Evolutionary conservation across 192 early-diverging fungal species (phyloP), one percentile per base, ranked within the genome.

Genomic region (Backusella macrospora): DNA sequence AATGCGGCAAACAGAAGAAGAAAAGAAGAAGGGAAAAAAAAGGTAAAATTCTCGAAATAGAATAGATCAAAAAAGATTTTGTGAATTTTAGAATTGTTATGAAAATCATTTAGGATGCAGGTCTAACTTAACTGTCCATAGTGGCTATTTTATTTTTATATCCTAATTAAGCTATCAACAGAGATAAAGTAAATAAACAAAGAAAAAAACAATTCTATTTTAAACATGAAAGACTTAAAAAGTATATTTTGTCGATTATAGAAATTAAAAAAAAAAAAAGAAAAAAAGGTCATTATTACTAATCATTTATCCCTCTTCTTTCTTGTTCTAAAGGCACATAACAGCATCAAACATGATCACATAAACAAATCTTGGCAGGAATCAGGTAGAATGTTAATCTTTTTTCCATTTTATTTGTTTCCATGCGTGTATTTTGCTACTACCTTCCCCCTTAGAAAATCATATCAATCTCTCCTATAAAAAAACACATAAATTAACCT

Each of bases 21-120:
- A 34, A 34, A 34, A 34, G 29, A 34, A 34, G 29, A 34, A 34
- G 2, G 2, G 2, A 34, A 34, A 1, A 34, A 34, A 1, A 34
- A 34, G 29, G 29, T 34, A 34, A 34, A 34, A 2, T 34, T 34
- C 29, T 34, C 29, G 29, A 34, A 26, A 59, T 59, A 59, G 21
- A 59, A 59, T 59, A 59, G 52, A 59, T 59, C 18, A 59, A 23
- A 23, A 34, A 34, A 2, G 29, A 34, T 2, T 34, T 34, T 34
- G 2, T 34, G 29, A 34, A 34, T 34, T 34, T 26, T 59, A 23
- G 21, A 59, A 59, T 59, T 59, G 10, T 59, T 59, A 59, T 59
- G 52, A 59, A 59, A 59, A 59, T 59, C 52, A 59, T 68, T 68
- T 37, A 68, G 67, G 26, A 68, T 68, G 67, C 67, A 68, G 67